These are phyloP conservation scores for Barnettozyma pratensis DNA, from an alignment of 805 yeast species.

Conservation along the genomic window DNA sequence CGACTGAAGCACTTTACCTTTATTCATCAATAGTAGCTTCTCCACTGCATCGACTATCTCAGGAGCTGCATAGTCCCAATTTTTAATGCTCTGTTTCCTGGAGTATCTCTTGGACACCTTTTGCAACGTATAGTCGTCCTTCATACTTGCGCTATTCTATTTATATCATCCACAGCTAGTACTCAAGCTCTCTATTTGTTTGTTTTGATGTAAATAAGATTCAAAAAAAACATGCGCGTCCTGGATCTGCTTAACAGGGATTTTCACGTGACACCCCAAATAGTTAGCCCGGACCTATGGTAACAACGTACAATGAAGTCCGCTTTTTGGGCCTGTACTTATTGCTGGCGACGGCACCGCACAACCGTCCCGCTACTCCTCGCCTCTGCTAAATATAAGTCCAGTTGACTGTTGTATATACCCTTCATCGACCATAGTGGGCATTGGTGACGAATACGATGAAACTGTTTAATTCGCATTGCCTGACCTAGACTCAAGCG, in stretches of 20 bases:
- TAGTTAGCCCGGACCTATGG: not conserved
- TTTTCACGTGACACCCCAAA: too few relatives aligned
- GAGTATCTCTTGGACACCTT: slow-evolving; percentile 18
- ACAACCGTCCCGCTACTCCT: too few relatives aligned
- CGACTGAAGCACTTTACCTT: slow-evolving; percentile 12
- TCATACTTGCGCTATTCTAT: not conserved
- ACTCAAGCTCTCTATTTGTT: too few relatives aligned
- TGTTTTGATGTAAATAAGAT: too few relatives aligned
- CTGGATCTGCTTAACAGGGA: too few relatives aligned
- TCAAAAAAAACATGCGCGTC: too few relatives aligned
- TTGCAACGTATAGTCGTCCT: slow-evolving; percentile 13
- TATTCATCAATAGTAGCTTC: slow-evolving; percentile 14
- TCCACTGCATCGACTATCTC: slow-evolving; percentile 9
- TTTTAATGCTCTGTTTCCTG: slow-evolving; percentile 3
- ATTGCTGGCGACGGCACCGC: too few relatives aligned
- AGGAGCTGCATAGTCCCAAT: slow-evolving; percentile 15
- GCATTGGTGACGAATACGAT: not conserved
- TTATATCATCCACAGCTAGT: too few relatives aligned
- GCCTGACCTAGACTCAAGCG: not conserved
- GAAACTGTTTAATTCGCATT: not conserved
- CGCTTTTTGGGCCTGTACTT: not conserved
- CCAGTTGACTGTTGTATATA: too few relatives aligned
- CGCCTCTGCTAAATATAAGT: too few relatives aligned
- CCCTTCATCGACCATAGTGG: not conserved
- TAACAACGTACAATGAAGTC: not conserved